Base-by-base conservation (phyloP, 805 yeast species). In the baker's yeast (Saccharomyces cerevisiae) region DNA sequence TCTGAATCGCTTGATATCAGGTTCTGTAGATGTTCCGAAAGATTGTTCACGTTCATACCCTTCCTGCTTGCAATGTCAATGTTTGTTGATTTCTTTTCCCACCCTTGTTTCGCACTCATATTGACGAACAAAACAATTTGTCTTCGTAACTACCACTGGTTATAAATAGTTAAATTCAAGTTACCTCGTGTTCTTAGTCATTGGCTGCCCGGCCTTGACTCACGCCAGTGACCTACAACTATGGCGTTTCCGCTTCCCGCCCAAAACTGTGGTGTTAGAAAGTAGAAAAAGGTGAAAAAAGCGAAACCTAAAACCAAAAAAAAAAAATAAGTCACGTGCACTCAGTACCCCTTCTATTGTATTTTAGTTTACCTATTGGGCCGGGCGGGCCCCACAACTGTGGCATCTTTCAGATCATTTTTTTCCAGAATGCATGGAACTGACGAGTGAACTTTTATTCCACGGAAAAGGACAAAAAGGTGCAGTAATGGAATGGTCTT, bases 1-100 rank as follows among this genome's bases (percentile, higher is more conserved):
- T 65, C 69, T 29, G 68, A 61, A 50, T 67, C 59, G 29, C 59
- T 62, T 8, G 62, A 58, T 26, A 67, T 62, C 41, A 65, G 56
- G 27, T 61, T 55, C 47, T 64, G 67, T 29, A 62, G 47, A 26
- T 55, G 60, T 22, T 57, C 52, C 9, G 63, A 60, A 8, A 58
- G 43, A 17, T 36, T 36, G 43, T 36, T 36, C 43, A 36, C 43
- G 43, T 36, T 36, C 43, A 36, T 36, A 6, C 13, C 17, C 43
- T 6, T 36, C 17, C 43, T 36, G 43, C 24, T 13, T 36, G 13
- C 43, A 24, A 10, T 36, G 43, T 22, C 4, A 21, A 17, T 36
- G 5, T n/a, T 4, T 1, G 4, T 13, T 13, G 13, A 8, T 17
- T 36, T 9, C 13, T 17, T 36, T 6, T 36, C 24, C 13, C 17